Evolutionary conservation across 768 basidiomycete genomes (phyloP), one percentile per base, ranked within the genome.

Genomic region (Porphyrellus cyaneotinctus): DNA sequence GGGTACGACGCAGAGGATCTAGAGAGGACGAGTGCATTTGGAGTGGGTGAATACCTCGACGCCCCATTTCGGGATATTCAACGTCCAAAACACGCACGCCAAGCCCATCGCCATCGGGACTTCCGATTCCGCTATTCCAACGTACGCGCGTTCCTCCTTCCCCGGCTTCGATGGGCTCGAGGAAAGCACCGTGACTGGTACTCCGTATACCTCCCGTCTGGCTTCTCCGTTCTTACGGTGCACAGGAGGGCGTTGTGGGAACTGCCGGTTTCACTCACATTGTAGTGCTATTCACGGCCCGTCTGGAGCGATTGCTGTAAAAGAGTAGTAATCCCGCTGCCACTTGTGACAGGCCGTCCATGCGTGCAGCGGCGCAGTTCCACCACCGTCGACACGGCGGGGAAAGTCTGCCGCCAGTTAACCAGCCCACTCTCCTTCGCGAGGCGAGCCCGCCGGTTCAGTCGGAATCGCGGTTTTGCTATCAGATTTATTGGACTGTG

Each of bases 91-190:
- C 44, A 50, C 44, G 28, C 50, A 36, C 58, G 62, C 65, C 59
- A 61, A 58, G 59, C 45, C 64, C 62, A 58, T 57, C 24, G 49
- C 57, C 58, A 65, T 65, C 64, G 64, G 64, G 57, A 8, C 55
- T 67, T 65, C 62, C 64, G 65, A 56, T 54, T 60, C 64, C 65
- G 64, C 46, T 64, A 28, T 59, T 45, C 57, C 47, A 62, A 48
- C 32, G 49, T 54, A 38, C 30, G 20, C 24, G 23, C 37, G 2
- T 26, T 47, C 38, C 15, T 37, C 39, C 57, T 59, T 63, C 51
- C 30, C 26, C 13, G n/a, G 20, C 64, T 64, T 64, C 61, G 47
- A 64, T 54, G 50, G 55, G 43, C 58, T 62, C 52, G 56, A 64
- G 36, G 47, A 50, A 37, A 49, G 32, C 43, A 52, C 37, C 36